phyloP scores from a whole-genome alignment of 2,329 filamentous ascomycete genomes.

The Calonectria pteridis region DNA sequence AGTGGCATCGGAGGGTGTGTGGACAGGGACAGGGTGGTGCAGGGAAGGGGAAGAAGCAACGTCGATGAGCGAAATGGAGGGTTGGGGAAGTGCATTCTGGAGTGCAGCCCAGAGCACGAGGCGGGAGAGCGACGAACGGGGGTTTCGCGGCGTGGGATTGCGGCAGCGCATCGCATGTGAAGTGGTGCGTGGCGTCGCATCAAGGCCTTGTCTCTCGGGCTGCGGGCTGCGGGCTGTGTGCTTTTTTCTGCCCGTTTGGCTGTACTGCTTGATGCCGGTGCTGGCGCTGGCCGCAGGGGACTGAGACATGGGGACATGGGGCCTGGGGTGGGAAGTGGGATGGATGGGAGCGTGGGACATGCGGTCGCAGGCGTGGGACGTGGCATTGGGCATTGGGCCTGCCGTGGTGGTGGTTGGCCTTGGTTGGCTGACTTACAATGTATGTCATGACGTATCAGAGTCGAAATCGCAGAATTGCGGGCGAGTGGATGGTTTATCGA shows the following conservation, averaged over 20 bases:
- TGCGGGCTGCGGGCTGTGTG: background rate
- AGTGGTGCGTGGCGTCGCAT: conserved; percentile 6
- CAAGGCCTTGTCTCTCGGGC: background rate
- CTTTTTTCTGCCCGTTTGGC: conserved; percentile 1
- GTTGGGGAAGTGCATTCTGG: conserved; percentile 16
- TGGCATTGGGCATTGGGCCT: conserved; percentile 22
- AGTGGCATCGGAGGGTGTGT: conserved; percentile 13
- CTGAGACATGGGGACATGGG: conserved; percentile 18
- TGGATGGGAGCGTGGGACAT: conserved; percentile 37
- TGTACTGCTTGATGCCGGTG: background rate
- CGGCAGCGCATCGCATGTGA: conserved; percentile 23
- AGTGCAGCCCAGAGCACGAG: conserved; percentile 5
- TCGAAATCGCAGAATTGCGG: conserved; percentile 31
- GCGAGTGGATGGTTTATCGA: conserved; percentile 28
- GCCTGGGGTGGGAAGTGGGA: conserved; percentile 8
- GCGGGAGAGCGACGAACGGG: conserved; percentile 9
- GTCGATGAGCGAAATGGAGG: conserved; percentile 41
- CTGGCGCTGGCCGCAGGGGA: conserved; percentile 25
- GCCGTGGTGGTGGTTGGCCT: conserved; percentile 27
- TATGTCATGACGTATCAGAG: conserved; percentile 54
- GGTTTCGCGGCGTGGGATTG: conserved; percentile 10
- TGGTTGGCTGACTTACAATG: conserved; percentile 51
- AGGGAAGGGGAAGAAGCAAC: conserved; percentile 43
- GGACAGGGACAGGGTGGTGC: conserved; percentile 6
- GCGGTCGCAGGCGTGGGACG: conserved; percentile 37